Conservation (phyloP, 2,329 filamentous ascomycete species). For the Epichloe aotearoae region DNA sequence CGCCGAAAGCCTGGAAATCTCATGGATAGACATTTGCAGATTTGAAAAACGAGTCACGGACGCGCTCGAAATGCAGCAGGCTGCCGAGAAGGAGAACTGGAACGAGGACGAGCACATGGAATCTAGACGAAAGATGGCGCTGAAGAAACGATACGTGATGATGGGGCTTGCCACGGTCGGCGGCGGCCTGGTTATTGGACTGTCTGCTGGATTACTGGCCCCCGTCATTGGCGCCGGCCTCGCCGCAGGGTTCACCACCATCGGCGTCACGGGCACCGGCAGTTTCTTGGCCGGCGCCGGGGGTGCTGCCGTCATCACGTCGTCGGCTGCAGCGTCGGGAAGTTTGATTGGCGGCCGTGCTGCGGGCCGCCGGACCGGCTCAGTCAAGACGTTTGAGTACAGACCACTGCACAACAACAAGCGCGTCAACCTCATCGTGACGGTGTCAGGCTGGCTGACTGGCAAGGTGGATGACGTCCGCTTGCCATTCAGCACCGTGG, state of each 20-base stretch:
- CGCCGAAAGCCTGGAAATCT: conserved; percentile 64
- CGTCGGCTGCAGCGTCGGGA: conserved; percentile 73
- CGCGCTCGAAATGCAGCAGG: conserved; percentile 93
- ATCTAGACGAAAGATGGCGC: conserved; percentile 62
- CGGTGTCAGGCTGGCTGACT: conserved; percentile 95
- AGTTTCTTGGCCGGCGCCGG: conserved; percentile 84
- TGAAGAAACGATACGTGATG: conserved; percentile 77
- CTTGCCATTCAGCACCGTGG: conserved; percentile 87
- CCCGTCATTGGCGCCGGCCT: conserved; percentile 90
- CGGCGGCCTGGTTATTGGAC: conserved; percentile 84
- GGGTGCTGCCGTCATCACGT: conserved; percentile 88
- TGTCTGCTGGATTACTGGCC: conserved; percentile 82
- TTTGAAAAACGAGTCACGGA: conserved; percentile 97
- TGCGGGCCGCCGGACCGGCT: conserved; percentile 74
- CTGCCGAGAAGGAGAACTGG: conserved; percentile 91
- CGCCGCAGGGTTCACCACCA: conserved; percentile 87
- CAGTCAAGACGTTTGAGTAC: conserved; percentile 95
- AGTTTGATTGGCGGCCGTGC: conserved; percentile 76
- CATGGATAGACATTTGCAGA: conserved; percentile 85
- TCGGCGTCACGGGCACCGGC: conserved; percentile 79
- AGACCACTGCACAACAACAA: conserved; percentile 96
- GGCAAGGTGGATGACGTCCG: conserved; percentile 95
- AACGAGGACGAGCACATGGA: conserved; percentile 94
- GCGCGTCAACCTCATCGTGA: conserved; percentile 87
- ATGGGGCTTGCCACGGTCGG: conserved; percentile 97